phyloP scores from a whole-genome alignment of 106 monocot species.

The Apostasia shenzhenica region DNA sequence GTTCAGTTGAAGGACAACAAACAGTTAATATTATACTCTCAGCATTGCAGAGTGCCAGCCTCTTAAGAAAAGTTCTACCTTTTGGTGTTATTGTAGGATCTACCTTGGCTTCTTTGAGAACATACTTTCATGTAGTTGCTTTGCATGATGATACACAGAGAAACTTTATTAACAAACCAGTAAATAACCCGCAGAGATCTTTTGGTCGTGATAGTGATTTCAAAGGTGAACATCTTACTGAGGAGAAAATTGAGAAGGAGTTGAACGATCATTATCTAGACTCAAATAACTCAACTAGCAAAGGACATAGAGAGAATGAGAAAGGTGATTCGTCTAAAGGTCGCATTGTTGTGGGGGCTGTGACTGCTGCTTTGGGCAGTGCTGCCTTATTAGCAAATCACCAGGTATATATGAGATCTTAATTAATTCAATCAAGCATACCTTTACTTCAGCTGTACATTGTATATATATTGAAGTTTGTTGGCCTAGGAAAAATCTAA shows the following conservation, averaged over 20 bases:
- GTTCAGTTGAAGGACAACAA: constrained; percentile 37
- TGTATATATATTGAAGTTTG: too few species aligned
- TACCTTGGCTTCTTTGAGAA: constrained; percentile 58
- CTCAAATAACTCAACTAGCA: background rate
- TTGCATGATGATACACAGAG: constrained; percentile 24
- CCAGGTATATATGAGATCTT: constrained; percentile 36
- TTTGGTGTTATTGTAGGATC: constrained; percentile 77
- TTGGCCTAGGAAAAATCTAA: too few species aligned
- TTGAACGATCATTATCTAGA: constrained; percentile 17
- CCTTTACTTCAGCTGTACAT: too few species aligned
- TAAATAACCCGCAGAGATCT: constrained; percentile 15
- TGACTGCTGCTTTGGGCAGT: constrained; percentile 76
- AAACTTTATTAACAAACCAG: constrained; percentile 9
- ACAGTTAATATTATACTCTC: constrained; percentile 43
- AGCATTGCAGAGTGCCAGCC: constrained; percentile 36
- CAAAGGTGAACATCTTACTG: constrained; percentile 2
- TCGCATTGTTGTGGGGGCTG: constrained; percentile 57
- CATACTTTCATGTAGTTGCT: constrained; percentile 56
- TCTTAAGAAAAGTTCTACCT: constrained; percentile 70
- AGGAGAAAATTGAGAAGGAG: constrained; percentile 1
- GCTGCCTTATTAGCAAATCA: constrained; percentile 58
- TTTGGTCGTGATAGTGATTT: constrained; percentile 8
- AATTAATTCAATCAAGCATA: constrained; percentile 20
- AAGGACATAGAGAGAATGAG: constrained; percentile 4
- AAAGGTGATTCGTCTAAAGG: constrained; percentile 13